phyloP scores from a whole-genome alignment of 805 yeast species.

The Ogataea polymorpha region DNA sequence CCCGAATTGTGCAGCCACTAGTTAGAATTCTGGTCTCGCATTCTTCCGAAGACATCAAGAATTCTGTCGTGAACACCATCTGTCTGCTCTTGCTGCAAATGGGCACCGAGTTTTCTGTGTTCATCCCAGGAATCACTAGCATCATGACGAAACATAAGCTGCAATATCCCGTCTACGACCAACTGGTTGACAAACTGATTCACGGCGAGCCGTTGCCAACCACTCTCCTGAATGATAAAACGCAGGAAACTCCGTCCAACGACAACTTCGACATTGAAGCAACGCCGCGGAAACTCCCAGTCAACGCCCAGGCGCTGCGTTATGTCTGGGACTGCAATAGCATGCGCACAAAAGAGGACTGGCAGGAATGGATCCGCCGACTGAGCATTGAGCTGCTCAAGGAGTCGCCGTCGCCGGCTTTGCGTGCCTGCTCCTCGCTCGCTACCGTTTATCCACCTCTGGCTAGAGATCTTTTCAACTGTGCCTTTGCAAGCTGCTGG shows the following conservation, averaged over 20 bases:
- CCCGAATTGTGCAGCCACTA: conserved; percentile 84
- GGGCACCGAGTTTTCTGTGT: conserved; percentile 80
- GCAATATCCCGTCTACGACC: conserved; percentile 74
- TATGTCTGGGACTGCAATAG: conserved; percentile 91
- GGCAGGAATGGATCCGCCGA: conserved; percentile 96
- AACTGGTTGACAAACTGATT: conserved; percentile 69
- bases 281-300: conserved; percentile 71
- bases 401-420: conserved; percentile 92
- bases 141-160: conserved; percentile 60
- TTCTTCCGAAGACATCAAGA: conserved; percentile 52
- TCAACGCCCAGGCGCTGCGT: conserved; percentile 59
- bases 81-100: conserved; percentile 76
- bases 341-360: conserved; percentile 86
- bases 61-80: conserved; percentile 72
- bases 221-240: conserved; percentile 65
- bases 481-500: conserved; percentile 96
- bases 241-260: conserved; percentile 35
- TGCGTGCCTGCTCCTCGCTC: conserved; percentile 86
- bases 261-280: conserved; percentile 64
- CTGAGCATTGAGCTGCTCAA: conserved; percentile 80
- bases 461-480: conserved; percentile 88
- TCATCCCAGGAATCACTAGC: conserved; percentile 77
- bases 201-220: conserved; percentile 87
- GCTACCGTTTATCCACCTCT: conserved; percentile 86
- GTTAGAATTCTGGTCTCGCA: conserved; percentile 54